Conservation (phyloP, 345 rosid species). For the Brassica nigra region DNA sequence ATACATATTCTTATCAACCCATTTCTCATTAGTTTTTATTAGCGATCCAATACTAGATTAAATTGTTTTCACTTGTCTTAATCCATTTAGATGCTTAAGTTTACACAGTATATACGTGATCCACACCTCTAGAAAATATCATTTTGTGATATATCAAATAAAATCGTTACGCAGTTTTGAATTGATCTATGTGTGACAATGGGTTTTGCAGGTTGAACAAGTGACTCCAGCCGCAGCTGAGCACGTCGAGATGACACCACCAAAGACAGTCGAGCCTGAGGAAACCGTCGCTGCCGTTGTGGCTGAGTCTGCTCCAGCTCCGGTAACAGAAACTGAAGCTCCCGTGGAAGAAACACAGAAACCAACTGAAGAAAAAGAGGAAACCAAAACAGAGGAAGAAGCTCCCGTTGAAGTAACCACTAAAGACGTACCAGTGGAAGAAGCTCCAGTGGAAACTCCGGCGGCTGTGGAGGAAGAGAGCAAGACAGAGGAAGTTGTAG, state of each 20-base stretch:
- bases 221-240: conserved; percentile 37
- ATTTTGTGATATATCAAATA: not conserved
- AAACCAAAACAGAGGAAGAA: conserved; percentile 24
- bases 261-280: conserved; percentile 28
- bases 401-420: conserved; percentile 18
- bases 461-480: not conserved
- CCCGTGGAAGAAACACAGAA: conserved; percentile 35
- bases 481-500: not conserved
- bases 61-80: not conserved
- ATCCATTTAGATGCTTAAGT: not conserved
- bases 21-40: not conserved
- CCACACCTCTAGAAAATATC: not conserved
- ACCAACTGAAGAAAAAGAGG: conserved; percentile 10
- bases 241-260: conserved; percentile 34
- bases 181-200: conserved; percentile 12
- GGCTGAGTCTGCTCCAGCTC: conserved; percentile 24
- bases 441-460: not conserved
- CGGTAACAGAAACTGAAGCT: conserved; percentile 23
- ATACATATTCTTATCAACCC: not conserved
- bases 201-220: conserved; percentile 40
- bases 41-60: not conserved
- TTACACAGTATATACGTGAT: not conserved
- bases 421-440: not conserved
- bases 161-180: conserved; percentile 3
- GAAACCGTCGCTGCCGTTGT: not conserved